Conservation (phyloP, 2,329 filamentous ascomycete genomes). For the Xylaria sp. region DNA sequence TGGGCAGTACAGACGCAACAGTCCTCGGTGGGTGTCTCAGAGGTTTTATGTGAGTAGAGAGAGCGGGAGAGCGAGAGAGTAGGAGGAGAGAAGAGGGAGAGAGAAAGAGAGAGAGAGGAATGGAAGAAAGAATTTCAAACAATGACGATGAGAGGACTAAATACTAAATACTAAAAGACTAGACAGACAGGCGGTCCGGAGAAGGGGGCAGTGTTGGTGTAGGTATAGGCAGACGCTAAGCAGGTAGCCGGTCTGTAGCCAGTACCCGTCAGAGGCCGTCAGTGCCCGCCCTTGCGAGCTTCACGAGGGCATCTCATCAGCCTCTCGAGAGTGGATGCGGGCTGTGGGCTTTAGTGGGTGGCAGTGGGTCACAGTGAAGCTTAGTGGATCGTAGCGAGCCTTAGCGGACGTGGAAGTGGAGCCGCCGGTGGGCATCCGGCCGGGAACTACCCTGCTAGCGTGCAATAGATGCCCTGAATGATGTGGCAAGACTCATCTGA, state of each 20-base stretch:
- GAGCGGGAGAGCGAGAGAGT: slow-evolving; percentile 22
- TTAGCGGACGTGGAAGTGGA: neutral
- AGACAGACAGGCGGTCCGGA: neutral
- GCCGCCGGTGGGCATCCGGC: neutral
- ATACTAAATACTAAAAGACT: slow-evolving; percentile 4
- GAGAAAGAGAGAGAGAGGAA: neutral
- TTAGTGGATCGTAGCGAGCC: too few species aligned
- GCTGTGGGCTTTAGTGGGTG: too few species aligned
- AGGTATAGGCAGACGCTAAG: neutral
- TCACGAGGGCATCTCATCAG: neutral
- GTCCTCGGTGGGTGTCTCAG: slow-evolving; percentile 19
- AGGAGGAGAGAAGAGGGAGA: slow-evolving; percentile 11
- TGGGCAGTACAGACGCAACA: slow-evolving; percentile 34
- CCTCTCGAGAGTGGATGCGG: neutral
- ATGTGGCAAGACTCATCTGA: neutral
- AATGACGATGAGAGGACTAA: slow-evolving; percentile 10
- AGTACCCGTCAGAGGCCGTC: neutral
- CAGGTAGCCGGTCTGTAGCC: neutral
- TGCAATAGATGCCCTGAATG: neutral
- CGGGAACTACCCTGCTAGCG: neutral
- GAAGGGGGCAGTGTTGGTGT: slow-evolving; percentile 1
- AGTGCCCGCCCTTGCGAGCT: too few species aligned
- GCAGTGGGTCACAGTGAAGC: too few species aligned
- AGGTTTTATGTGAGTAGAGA: neutral
- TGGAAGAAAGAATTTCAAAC: neutral